Percentiles rank a stretch among this genome's conserved stretches.
Evolutionary conservation across 805 yeast genomes (phyloP).

Genomic region (Candida methanosorbosa): DNA sequence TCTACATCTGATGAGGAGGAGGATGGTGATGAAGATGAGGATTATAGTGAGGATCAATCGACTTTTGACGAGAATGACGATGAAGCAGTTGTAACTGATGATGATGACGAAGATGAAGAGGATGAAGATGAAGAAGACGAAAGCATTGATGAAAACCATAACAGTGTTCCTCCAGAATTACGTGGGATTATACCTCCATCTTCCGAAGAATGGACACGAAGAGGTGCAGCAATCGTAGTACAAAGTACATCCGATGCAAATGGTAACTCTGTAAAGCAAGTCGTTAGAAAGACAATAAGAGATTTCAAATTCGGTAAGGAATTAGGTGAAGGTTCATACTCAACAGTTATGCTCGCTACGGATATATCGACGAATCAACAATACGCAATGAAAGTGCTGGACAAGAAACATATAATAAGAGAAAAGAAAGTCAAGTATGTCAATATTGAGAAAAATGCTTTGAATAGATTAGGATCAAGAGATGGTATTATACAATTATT

Average conservation of each 20-base stretch:
- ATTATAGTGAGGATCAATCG: too few relatives aligned
- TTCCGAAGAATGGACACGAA: conserved; percentile 42
- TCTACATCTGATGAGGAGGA: neutral
- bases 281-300: conserved; percentile 49
- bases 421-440: conserved; percentile 83
- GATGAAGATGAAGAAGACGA: neutral
- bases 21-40: neutral
- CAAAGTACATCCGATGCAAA: conserved; percentile 32
- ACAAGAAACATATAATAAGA: conserved; percentile 67
- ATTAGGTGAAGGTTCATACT: conserved; percentile 94
- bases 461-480: conserved; percentile 55
- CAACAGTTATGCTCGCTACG: conserved; percentile 82
- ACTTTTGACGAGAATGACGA: neutral
- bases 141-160: neutral
- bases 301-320: conserved; percentile 85
- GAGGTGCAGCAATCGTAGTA: conserved; percentile 51
- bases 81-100: neutral
- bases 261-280: conserved; percentile 44
- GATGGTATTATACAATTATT: conserved; percentile 59
- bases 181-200: conserved; percentile 9
- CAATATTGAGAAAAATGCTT: conserved; percentile 72
- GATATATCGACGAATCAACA: conserved; percentile 56
- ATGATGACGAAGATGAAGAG: neutral
- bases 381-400: conserved; percentile 72
- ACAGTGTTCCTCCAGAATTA: neutral